A percentile compares a stretch with the other conserved stretches of the same genome.
These are phyloP conservation scores for Oryza meyeriana DNA, from an alignment of 176 grass and related monocot species.

Conservation along the genomic window DNA sequence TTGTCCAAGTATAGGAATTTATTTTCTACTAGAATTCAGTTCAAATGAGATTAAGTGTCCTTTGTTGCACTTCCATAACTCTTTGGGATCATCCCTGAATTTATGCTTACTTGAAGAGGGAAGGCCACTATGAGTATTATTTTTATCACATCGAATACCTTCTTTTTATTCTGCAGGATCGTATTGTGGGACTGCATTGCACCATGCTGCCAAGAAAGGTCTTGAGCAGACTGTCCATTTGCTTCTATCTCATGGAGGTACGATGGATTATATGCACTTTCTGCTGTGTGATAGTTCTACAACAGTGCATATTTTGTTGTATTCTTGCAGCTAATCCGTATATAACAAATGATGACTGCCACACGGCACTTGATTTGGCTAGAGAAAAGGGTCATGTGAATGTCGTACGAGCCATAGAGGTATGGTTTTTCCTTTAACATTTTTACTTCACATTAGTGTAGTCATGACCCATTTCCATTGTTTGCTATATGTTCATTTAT, in stretches of 20 bases:
- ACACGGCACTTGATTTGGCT: conserved; percentile 89
- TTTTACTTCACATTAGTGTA: not conserved
- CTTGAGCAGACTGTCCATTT: conserved; percentile 73
- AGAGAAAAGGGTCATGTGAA: conserved; percentile 90
- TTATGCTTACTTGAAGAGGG: not conserved
- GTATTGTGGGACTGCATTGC: conserved; percentile 79
- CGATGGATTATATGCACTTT: not conserved
- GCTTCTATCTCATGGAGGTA: conserved; percentile 88
- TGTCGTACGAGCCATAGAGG: conserved; percentile 94
- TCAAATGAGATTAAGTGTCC: not conserved
- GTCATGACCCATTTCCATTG: not conserved
- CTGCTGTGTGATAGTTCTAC: not conserved
- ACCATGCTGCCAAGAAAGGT: conserved; percentile 96
- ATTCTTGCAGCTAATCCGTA: conserved; percentile 74
- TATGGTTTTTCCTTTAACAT: conserved; percentile 20
- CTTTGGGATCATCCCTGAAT: not conserved
- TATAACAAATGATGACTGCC: conserved; percentile 85
- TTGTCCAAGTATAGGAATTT: not conserved
- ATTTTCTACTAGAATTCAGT: not conserved
- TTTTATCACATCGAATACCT: not conserved
- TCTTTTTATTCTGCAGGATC: conserved; percentile 42
- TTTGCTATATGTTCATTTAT: conserved; percentile 19
- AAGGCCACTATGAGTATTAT: not conserved
- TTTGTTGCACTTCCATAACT: not conserved
- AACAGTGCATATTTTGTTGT: not conserved